Evolutionary conservation across 768 basidiomycete genomes (phyloP).

Genomic region (Albatrellus ellisii): DNA sequence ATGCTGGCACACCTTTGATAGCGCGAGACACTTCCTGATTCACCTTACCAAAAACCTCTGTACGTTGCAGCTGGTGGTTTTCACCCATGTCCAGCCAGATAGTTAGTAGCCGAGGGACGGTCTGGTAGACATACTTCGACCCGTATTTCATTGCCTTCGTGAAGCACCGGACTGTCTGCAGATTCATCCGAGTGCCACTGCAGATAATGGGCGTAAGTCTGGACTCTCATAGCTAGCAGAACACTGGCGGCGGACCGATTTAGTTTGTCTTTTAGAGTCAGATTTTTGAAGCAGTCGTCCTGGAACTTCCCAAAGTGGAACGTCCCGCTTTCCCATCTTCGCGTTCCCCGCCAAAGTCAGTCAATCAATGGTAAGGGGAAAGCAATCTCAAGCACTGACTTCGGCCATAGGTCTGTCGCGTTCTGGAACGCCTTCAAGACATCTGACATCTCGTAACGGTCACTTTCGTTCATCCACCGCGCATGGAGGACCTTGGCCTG

Average conservation of each 20-base stretch:
- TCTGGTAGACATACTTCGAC: constrained; percentile 94
- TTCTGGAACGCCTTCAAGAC: constrained; percentile 47
- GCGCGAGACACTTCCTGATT: constrained; percentile 41
- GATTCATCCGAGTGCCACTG: constrained; percentile 53
- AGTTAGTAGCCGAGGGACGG: constrained; percentile 85
- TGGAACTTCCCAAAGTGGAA: constrained; percentile 86
- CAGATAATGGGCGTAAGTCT: constrained; percentile 1
- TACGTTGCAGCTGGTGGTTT: constrained; percentile 17
- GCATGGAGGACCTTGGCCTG: constrained; percentile 74
- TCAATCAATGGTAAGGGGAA: background rate
- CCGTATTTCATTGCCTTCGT: constrained; percentile 62
- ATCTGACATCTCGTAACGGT: constrained; percentile 54
- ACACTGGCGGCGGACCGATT: constrained; percentile 25
- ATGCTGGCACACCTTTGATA: constrained; percentile 52
- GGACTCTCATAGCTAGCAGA: background rate
- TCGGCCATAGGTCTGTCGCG: constrained; percentile 35
- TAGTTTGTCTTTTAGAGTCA: constrained; percentile 31
- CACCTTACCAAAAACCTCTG: constrained; percentile 38
- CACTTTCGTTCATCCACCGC: constrained; percentile 88
- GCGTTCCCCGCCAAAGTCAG: background rate
- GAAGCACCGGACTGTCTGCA: constrained; percentile 54
- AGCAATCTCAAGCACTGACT: constrained; percentile 25
- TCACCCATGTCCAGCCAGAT: constrained; percentile 94
- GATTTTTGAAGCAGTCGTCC: constrained; percentile 56
- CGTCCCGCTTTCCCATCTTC: constrained; percentile 72